Base-by-base conservation (phyloP, 257 asterid genomes). In the Solanum megistacrolobum region DNA sequence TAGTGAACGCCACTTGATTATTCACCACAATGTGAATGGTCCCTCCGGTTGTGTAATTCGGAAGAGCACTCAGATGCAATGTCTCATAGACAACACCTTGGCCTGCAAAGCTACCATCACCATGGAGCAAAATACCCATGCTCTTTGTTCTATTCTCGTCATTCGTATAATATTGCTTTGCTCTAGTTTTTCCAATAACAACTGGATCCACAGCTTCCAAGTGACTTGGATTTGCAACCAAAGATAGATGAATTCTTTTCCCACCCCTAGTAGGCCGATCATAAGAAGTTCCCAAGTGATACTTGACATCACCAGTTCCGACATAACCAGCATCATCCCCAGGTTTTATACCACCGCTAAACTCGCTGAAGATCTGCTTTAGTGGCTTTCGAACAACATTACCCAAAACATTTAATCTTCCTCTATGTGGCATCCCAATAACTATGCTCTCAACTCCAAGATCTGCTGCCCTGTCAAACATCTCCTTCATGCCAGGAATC, bases 1-100 rank as follows among this genome's bases (percentile, higher is more conserved):
- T 94, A 69, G 98, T 94, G 90, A 94, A 94, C 10, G 95, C 98
- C 86, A 94, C 96, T 89, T 93, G 98, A 88, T 94, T 94, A 92
- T 94, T 94, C 88, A 94, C 96, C 55, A 94, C 96, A 68, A 94
- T 93, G 90, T 94, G 98, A 86, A 94, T 92, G 43, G 98, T 94
- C 38, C 96, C 98, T 25, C 92, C 92, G 32, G 87, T 88, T 20
- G 86, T 60, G 83, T 88, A 90, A 65, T 86, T 86, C 9, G 89
- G 90, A 21, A 88, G 89, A 86, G 86, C 90, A 41, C 89, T 85
- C 36, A 90, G 86, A 86, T 88, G 90, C 86, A 90, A 83, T 29
- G 89, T 78, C 87, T 90, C 92, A 68, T 85, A 85, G n/a, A 88
- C 90, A 60, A 90, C 90, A 55, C 92, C 92, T 60, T 90, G 92